Evolutionary conservation across 2,329 filamentous ascomycete species (phyloP).

Genomic region (Alternaria rosae): DNA sequence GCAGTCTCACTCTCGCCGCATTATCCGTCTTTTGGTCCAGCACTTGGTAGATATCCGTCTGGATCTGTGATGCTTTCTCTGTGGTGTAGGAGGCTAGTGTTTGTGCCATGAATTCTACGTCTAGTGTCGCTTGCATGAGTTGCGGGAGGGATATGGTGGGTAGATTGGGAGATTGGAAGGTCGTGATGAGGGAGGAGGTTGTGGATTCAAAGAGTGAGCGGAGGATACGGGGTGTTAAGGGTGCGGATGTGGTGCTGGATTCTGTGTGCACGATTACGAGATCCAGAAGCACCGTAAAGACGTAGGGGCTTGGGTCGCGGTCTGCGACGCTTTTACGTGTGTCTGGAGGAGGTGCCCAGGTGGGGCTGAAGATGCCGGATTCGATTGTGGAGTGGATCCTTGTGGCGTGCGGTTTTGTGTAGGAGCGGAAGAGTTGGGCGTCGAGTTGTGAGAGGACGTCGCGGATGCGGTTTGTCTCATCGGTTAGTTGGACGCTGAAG

Average conservation of each 20-base stretch:
- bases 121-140: slow-evolving; percentile 95
- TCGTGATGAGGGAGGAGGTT: slow-evolving; percentile 79
- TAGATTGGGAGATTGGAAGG: slow-evolving; percentile 66
- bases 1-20: slow-evolving; percentile 78
- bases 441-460: slow-evolving; percentile 93
- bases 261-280: slow-evolving; percentile 93
- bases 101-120: slow-evolving; percentile 96
- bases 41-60: slow-evolving; percentile 91
- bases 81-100: slow-evolving; percentile 90
- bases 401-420: slow-evolving; percentile 70
- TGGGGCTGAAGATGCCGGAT: slow-evolving; percentile 72
- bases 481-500: slow-evolving; percentile 92
- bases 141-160: slow-evolving; percentile 76
- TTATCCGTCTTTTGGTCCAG: slow-evolving; percentile 90
- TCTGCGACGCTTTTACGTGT: slow-evolving; percentile 56
- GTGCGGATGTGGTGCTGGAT: slow-evolving; percentile 63
- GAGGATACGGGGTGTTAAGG: slow-evolving; percentile 80
- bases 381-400: slow-evolving; percentile 73
- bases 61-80: slow-evolving; percentile 78
- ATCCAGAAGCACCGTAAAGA: slow-evolving; percentile 84
- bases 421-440: slow-evolving; percentile 87
- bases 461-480: slow-evolving; percentile 89
- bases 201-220: slow-evolving; percentile 86
- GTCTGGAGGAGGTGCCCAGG: slow-evolving; percentile 70
- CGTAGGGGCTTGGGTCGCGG: slow-evolving; percentile 80